These are phyloP conservation scores for Cutaneotrichosporon arboriforme DNA, from an alignment of 1,284 basidiomycete genomes.

Conservation along the genomic window DNA sequence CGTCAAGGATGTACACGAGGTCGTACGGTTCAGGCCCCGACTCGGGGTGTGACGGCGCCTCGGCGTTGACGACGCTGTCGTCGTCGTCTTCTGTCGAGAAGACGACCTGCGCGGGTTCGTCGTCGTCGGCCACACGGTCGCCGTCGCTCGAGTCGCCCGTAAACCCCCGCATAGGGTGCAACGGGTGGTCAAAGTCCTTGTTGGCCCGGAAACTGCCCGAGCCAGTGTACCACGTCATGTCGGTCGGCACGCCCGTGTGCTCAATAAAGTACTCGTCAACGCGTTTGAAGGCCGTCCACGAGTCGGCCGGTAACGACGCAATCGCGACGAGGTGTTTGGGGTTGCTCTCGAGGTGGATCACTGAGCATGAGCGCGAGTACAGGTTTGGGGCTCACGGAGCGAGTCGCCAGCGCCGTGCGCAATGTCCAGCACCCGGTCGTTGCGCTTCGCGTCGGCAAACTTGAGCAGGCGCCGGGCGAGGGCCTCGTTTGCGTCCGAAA, in stretches of 20 bases:
- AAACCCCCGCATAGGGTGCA: slow-evolving; percentile 39
- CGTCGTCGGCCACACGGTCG: too few species aligned
- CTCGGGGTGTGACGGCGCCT: background rate
- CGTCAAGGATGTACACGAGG: slow-evolving; percentile 56
- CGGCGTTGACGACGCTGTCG: background rate
- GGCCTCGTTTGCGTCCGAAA: slow-evolving; percentile 60
- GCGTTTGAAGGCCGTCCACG: slow-evolving; percentile 52
- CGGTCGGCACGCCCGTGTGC: slow-evolving; percentile 9
- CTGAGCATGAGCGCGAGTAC: slow-evolving; percentile 22
- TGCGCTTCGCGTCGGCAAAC: slow-evolving; percentile 49
- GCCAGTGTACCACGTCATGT: slow-evolving; percentile 21
- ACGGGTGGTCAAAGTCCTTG: slow-evolving; percentile 34
- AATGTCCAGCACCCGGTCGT: slow-evolving; percentile 57
- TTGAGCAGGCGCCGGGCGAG: slow-evolving; percentile 56
- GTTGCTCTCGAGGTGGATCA: slow-evolving; percentile 37
- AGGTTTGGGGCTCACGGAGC: slow-evolving; percentile 52
- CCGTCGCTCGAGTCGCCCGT: slow-evolving; percentile 16
- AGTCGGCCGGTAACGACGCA: slow-evolving; percentile 57
- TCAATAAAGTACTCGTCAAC: slow-evolving; percentile 30
- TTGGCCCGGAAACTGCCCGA: slow-evolving; percentile 20
- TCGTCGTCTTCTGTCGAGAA: background rate
- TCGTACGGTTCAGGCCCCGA: slow-evolving; percentile 31
- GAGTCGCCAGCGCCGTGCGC: slow-evolving; percentile 69
- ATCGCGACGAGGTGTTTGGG: slow-evolving; percentile 56
- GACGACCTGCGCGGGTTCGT: slow-evolving; percentile 1